phyloP scores from a whole-genome alignment of 225 moss, liverwort and hornwort genomes.

The Rhytidiadelphus loreus region DNA sequence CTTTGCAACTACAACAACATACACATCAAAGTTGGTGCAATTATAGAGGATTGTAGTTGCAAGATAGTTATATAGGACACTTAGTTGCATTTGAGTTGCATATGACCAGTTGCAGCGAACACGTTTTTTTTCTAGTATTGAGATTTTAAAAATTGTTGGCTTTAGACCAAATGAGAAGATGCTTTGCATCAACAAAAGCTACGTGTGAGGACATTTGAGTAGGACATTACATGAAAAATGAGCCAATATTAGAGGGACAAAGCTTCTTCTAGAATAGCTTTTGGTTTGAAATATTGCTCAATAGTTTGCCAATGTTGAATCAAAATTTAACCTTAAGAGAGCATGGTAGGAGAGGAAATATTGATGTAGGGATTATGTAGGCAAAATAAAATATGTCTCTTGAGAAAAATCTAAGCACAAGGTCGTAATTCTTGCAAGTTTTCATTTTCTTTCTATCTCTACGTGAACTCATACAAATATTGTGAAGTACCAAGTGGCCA shows the following conservation, averaged over 20 bases:
- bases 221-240: fast-evolving
- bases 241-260: background rate
- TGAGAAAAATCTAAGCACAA: background rate
- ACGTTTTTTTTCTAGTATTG: too few species aligned
- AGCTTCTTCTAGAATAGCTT: background rate
- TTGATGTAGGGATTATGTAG: fast-evolving
- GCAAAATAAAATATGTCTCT: background rate
- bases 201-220: background rate
- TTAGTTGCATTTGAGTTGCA: too few species aligned
- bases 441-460: background rate
- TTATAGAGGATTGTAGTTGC: too few species aligned
- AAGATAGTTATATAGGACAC: too few species aligned
- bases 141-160: background rate
- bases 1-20: too few species aligned
- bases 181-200: background rate
- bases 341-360: background rate
- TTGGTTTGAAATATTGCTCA: background rate
- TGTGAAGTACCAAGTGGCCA: fast-evolving
- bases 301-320: background rate
- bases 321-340: background rate
- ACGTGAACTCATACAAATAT: background rate
- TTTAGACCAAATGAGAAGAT: background rate
- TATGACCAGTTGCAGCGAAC: too few species aligned
- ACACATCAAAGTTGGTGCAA: too few species aligned
- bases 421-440: background rate